phyloP scores from a whole-genome alignment of 257 asterid genomes.

The Solanum peruvianum region DNA sequence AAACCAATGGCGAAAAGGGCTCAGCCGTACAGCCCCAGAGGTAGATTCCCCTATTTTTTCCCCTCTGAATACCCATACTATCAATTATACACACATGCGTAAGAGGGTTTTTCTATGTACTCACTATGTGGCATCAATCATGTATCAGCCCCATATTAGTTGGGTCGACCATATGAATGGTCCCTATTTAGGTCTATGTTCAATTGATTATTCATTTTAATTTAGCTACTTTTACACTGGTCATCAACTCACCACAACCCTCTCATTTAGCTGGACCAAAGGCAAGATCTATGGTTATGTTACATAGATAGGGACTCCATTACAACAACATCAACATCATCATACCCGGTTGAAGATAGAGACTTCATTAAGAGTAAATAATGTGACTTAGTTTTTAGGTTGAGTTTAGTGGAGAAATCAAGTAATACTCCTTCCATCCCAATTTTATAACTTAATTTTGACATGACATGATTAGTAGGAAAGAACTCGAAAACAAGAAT shows the following conservation, averaged over 20 bases:
- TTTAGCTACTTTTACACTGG: background rate
- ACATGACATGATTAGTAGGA: background rate
- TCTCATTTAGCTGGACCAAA: background rate
- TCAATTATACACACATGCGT: background rate
- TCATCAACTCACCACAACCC: background rate
- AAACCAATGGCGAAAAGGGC: constrained; percentile 27
- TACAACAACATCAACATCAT: background rate
- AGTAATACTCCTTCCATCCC: background rate
- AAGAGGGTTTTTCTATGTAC: background rate
- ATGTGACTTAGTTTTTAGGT: background rate
- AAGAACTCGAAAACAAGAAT: background rate
- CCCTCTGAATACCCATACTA: background rate
- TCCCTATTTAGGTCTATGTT: background rate
- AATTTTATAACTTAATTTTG: background rate
- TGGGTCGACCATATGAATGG: background rate
- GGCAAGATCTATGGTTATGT: background rate
- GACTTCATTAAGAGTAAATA: background rate
- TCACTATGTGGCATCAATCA: background rate
- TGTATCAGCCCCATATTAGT: background rate
- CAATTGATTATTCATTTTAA: background rate
- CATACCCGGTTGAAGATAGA: background rate
- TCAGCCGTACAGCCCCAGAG: constrained; percentile 23
- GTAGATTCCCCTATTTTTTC: constrained; percentile 11
- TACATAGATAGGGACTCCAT: background rate
- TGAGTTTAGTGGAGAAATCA: background rate